Conservation (phyloP, 2,329 filamentous ascomycete species). For the Cladosporium sp. region DNA sequence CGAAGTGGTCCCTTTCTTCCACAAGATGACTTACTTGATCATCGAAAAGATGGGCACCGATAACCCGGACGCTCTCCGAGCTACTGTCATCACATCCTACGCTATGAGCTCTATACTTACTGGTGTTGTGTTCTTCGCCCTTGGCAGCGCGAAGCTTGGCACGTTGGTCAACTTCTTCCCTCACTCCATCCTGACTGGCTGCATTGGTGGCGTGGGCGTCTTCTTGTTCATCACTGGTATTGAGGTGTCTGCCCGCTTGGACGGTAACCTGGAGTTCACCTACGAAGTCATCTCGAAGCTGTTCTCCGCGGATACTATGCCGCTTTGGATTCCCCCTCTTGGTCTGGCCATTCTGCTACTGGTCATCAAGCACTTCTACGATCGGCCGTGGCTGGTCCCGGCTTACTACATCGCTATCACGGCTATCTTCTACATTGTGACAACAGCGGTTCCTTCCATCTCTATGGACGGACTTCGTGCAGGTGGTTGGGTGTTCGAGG, state of each 20-base stretch:
- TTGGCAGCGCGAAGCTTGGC: slow-evolving; percentile 82
- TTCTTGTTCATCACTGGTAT: slow-evolving; percentile 89
- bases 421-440: slow-evolving; percentile 71
- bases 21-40: slow-evolving; percentile 94
- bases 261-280: slow-evolving; percentile 80
- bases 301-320: slow-evolving; percentile 66
- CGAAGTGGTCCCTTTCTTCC: slow-evolving; percentile 97
- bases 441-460: slow-evolving; percentile 64
- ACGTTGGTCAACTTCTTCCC: slow-evolving; percentile 97
- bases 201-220: slow-evolving; percentile 94
- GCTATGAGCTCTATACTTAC: slow-evolving; percentile 87
- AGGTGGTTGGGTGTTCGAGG: slow-evolving; percentile 86
- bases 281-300: slow-evolving; percentile 71
- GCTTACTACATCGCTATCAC: slow-evolving; percentile 79
- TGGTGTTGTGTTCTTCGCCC: slow-evolving; percentile 83
- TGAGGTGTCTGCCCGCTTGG: slow-evolving; percentile 84
- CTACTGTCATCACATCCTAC: slow-evolving; percentile 90
- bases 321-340: slow-evolving; percentile 80
- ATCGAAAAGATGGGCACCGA: slow-evolving; percentile 72
- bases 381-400: slow-evolving; percentile 81
- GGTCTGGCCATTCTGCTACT: slow-evolving; percentile 71
- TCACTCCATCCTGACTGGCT: slow-evolving; percentile 91
- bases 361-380: slow-evolving; percentile 68
- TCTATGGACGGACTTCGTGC: slow-evolving; percentile 63
- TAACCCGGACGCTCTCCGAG: slow-evolving; percentile 79